Evolutionary conservation across 805 yeast genomes (phyloP).

Genomic region (Suhomyces sp.): DNA sequence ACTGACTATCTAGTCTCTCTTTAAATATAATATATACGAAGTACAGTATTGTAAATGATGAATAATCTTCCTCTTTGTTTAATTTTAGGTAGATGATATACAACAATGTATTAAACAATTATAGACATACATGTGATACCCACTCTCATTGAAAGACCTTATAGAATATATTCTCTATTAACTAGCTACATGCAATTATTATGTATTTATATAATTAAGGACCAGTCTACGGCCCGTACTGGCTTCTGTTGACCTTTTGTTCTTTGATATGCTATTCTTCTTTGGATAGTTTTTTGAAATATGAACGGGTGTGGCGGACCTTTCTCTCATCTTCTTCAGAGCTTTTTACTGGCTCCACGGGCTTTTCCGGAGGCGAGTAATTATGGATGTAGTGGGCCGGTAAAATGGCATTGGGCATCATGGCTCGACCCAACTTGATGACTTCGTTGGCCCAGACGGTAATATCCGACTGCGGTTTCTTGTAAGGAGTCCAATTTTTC

Average conservation of each 20-base stretch:
- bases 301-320: constrained; percentile 39
- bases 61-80: too few relatives aligned
- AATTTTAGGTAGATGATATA: too few relatives aligned
- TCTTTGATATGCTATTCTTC: not conserved
- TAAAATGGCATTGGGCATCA: constrained; percentile 53
- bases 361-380: constrained; percentile 21
- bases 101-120: too few relatives aligned
- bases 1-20: too few relatives aligned
- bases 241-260: not conserved
- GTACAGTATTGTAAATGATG: too few relatives aligned
- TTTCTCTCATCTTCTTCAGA: constrained; percentile 28
- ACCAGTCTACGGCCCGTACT: not conserved
- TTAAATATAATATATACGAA: too few relatives aligned
- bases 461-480: constrained; percentile 49
- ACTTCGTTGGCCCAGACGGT: constrained; percentile 66
- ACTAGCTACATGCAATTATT: not conserved
- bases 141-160: too few relatives aligned
- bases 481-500: constrained; percentile 59
- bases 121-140: too few relatives aligned
- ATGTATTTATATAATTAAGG: not conserved
- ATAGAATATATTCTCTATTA: too few relatives aligned
- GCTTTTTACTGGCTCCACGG: not conserved
- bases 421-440: constrained; percentile 56
- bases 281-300: constrained; percentile 24
- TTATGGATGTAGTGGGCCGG: constrained; percentile 37